A percentile compares a stretch with the other conserved stretches of the same genome.
phyloP scores from a whole-genome alignment of 2,329 filamentous ascomycete genomes.

The Verticillium nonalfalfae region DNA sequence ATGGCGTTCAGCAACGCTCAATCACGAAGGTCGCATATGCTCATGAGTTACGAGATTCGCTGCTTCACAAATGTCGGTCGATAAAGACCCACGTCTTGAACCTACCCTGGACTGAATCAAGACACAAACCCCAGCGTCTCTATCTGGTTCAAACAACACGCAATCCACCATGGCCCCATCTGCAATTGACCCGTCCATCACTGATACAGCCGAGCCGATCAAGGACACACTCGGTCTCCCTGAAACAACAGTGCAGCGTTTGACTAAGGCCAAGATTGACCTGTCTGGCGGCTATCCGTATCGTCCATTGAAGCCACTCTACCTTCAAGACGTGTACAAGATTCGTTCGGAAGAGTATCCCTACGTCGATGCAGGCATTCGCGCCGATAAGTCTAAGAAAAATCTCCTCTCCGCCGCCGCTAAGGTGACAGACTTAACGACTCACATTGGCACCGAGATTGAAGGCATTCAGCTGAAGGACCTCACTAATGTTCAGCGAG shows the following conservation, averaged over 20 bases:
- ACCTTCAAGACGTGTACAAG: constrained; percentile 62
- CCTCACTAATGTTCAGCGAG: constrained; percentile 49
- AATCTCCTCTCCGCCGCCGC: constrained; percentile 54
- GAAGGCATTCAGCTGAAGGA: constrained; percentile 58
- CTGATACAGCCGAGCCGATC: constrained; percentile 53
- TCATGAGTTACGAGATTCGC: too few relatives aligned
- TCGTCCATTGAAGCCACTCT: constrained; percentile 59
- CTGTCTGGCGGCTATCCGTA: constrained; percentile 67
- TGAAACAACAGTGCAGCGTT: constrained; percentile 44
- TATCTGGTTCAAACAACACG: too few relatives aligned
- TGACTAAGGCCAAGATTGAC: constrained; percentile 64
- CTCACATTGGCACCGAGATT: constrained; percentile 59
- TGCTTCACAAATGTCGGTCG: too few relatives aligned
- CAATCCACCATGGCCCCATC: constrained; percentile 38
- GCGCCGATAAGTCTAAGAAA: constrained; percentile 60
- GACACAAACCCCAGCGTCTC: background rate
- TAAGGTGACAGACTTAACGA: constrained; percentile 55
- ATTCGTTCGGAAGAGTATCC: constrained; percentile 52
- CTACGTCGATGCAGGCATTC: constrained; percentile 54
- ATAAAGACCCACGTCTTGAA: too few relatives aligned
- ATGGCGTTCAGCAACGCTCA: background rate
- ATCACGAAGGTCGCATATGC: background rate
- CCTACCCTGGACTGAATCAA: background rate
- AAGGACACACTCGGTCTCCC: constrained; percentile 63
- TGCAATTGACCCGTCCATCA: constrained; percentile 55